Conservation (phyloP, 257 asterid genomes). For the Marsdenia floribunda region DNA sequence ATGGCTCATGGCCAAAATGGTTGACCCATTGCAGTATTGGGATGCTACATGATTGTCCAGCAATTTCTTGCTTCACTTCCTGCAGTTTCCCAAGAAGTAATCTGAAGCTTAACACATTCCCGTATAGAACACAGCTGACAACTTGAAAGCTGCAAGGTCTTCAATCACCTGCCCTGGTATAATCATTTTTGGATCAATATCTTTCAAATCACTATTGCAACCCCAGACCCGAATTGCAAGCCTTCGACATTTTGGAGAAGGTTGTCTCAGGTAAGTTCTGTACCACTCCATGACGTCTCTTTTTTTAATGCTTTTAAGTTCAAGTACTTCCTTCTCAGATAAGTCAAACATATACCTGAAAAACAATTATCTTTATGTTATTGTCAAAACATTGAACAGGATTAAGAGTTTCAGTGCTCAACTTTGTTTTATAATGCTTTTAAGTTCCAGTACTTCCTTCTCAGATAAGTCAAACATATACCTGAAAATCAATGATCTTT, state of each 20-base stretch:
- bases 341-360: conserved; percentile 93
- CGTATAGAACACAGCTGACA: conserved; percentile 57
- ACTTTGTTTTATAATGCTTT: conserved; percentile 19
- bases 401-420: not conserved
- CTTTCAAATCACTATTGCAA: conserved; percentile 55
- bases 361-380: conserved; percentile 8
- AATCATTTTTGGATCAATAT: conserved; percentile 26
- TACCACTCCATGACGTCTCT: conserved; percentile 69
- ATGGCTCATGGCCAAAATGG: not conserved
- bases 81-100: not conserved
- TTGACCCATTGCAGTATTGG: not conserved
- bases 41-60: not conserved
- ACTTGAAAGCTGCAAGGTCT: conserved; percentile 58
- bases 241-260: conserved; percentile 89
- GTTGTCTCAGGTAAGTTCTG: conserved; percentile 50
- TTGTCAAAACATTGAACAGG: not conserved
- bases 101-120: conserved; percentile 24
- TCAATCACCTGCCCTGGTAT: conserved; percentile 43
- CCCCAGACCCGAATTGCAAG: conserved; percentile 92
- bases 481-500: conserved; percentile 41
- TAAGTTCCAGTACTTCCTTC: conserved; percentile 75
- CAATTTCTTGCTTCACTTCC: conserved; percentile 1
- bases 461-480: conserved; percentile 78
- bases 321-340: conserved; percentile 73
- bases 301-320: conserved; percentile 50